A percentile compares a stretch with the other conserved stretches of the same genome.
Conservation (phyloP, 2,329 filamentous ascomycete species). For the Pochonia chlamydosporia region DNA sequence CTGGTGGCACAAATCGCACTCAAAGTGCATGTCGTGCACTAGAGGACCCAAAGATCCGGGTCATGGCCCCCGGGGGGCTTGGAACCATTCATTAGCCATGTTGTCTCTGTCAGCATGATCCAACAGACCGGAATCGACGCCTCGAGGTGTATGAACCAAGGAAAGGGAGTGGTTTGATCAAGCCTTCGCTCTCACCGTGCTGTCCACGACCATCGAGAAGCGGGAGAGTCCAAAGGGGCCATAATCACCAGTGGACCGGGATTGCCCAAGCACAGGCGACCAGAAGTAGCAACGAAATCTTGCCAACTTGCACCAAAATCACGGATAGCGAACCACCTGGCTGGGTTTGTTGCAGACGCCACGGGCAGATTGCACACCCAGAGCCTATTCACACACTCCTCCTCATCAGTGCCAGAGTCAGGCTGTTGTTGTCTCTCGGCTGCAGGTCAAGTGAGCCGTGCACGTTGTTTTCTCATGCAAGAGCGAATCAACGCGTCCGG, state of each 20-base stretch:
- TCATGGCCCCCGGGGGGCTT: not conserved
- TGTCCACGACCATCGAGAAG: too few species aligned
- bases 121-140: not conserved
- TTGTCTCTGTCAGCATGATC: not conserved
- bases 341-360: constrained; percentile 4
- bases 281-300: too few species aligned
- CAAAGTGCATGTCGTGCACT: not conserved
- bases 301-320: too few species aligned
- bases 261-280: too few species aligned
- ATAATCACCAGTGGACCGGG: too few species aligned
- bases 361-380: not conserved
- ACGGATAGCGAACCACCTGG: not conserved
- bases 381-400: too few species aligned
- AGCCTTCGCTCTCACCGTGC: too few species aligned
- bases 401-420: not conserved
- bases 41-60: not conserved
- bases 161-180: too few species aligned
- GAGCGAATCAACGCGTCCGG: not conserved
- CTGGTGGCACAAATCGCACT: not conserved
- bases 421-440: constrained; percentile 3
- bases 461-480: not conserved
- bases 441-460: not conserved
- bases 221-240: too few species aligned
- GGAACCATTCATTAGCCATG: not conserved
- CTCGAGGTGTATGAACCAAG: not conserved